phyloP scores from a whole-genome alignment of 495 filamentous ascomycete genomes.

The Amphirosellinia nigrospora region DNA sequence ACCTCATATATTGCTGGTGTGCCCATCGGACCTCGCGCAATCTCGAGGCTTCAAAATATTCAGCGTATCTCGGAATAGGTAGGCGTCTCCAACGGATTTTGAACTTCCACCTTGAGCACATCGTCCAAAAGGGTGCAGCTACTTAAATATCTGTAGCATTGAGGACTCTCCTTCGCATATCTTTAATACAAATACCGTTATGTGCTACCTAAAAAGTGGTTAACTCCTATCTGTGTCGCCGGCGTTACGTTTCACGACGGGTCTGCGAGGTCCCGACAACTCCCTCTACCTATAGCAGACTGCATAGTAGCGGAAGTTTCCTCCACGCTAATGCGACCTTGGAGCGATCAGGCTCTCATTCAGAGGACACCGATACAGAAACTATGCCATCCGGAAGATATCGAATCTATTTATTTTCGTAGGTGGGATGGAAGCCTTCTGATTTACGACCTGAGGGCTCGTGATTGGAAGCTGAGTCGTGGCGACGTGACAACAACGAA shows the following conservation, averaged over 20 bases:
- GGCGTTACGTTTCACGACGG: conserved; percentile 15
- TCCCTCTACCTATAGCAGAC: conserved; percentile 4
- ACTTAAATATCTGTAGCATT: not conserved
- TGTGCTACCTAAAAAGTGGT: not conserved
- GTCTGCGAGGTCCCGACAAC: conserved; percentile 13
- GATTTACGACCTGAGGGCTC: not conserved
- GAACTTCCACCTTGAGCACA: not conserved
- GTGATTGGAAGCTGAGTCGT: conserved; percentile 21
- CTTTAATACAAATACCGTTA: not conserved
- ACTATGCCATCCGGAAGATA: conserved; percentile 18
- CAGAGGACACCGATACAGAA: not conserved
- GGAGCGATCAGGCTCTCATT: conserved; percentile 16
- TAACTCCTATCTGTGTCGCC: conserved; percentile 1
- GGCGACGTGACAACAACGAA: conserved; percentile 16
- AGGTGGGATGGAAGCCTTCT: conserved; percentile 8
- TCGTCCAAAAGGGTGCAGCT: not conserved
- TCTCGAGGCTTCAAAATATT: not conserved
- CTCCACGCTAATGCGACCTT: conserved; percentile 14
- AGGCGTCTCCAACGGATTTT: not conserved
- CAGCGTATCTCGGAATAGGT: not conserved
- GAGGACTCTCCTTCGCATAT: not conserved
- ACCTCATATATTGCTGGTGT: not conserved
- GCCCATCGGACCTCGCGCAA: not conserved
- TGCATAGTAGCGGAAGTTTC: conserved; percentile 7
- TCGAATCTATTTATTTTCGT: conserved; percentile 22